Evolutionary conservation across 768 basidiomycete genomes (phyloP).

Genomic region (Xerocomellus intermedius): DNA sequence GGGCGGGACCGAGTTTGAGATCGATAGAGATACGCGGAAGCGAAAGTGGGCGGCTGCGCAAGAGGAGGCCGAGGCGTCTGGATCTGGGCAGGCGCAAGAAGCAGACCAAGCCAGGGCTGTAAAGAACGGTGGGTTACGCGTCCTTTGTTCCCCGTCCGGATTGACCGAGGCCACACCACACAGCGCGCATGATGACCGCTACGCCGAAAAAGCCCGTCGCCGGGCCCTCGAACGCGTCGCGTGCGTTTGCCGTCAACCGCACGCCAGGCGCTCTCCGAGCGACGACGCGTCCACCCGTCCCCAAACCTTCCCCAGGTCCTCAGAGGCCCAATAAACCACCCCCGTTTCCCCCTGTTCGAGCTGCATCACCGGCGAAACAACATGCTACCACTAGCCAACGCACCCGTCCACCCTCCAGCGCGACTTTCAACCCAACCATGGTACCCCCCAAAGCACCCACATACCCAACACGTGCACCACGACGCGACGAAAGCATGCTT

Average conservation of each 20-base stretch:
- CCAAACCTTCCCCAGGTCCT: slow-evolving; percentile 35
- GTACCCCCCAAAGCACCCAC: slow-evolving; percentile 41
- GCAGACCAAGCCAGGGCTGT: slow-evolving; percentile 35
- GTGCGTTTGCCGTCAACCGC: slow-evolving; percentile 40
- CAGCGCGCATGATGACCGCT: slow-evolving; percentile 46
- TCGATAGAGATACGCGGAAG: slow-evolving; percentile 69
- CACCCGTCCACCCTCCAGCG: slow-evolving; percentile 53
- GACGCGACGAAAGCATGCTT: slow-evolving; percentile 74
- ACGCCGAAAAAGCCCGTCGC: slow-evolving; percentile 52
- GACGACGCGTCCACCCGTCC: slow-evolving; percentile 28
- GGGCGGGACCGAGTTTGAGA: slow-evolving; percentile 50
- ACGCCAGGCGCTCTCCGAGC: slow-evolving; percentile 40
- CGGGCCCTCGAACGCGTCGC: slow-evolving; percentile 46
- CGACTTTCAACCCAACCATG: slow-evolving; percentile 72
- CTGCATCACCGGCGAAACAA: slow-evolving; percentile 53
- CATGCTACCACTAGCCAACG: slow-evolving; percentile 5
- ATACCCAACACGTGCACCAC: slow-evolving; percentile 55
- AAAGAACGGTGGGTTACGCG: slow-evolving; percentile 52
- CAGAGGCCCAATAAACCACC: slow-evolving; percentile 31
- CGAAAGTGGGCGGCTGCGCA: slow-evolving; percentile 71
- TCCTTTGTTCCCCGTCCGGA: not conserved
- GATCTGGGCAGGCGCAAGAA: slow-evolving; percentile 19
- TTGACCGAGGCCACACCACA: not conserved
- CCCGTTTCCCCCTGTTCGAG: slow-evolving; percentile 35
- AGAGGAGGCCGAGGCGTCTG: slow-evolving; percentile 50